These are phyloP conservation scores for Colletotrichum eremochloae DNA, from an alignment of 2,329 filamentous ascomycete species.

Conservation along the genomic window DNA sequence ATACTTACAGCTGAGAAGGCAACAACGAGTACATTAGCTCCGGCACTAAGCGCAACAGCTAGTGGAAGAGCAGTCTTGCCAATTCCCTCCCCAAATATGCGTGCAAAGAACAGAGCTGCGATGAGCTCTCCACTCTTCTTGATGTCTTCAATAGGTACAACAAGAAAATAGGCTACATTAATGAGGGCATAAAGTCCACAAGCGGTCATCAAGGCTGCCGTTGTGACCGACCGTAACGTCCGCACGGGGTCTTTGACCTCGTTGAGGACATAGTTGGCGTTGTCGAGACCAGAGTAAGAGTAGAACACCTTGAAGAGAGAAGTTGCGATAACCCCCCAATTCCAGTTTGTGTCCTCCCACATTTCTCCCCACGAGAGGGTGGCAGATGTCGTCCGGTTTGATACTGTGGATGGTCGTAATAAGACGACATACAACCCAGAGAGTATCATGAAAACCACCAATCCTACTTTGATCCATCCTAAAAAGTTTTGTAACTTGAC, in stretches of 20 bases:
- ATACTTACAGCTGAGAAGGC: slow-evolving; percentile 72
- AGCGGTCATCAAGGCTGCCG: slow-evolving; percentile 71
- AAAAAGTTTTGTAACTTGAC: slow-evolving; percentile 72
- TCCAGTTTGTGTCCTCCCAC: slow-evolving; percentile 77
- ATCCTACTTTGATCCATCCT: slow-evolving; percentile 73
- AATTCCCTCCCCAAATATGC: slow-evolving; percentile 70
- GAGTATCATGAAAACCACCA: slow-evolving; percentile 72
- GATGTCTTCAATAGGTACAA: slow-evolving; percentile 77
- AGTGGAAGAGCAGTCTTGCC: slow-evolving; percentile 72
- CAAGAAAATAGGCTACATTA: slow-evolving; percentile 73
- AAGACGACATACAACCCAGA: slow-evolving; percentile 72
- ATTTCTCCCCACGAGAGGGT: slow-evolving; percentile 63
- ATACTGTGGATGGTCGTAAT: slow-evolving; percentile 50
- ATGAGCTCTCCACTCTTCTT: slow-evolving; percentile 76
- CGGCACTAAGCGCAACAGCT: slow-evolving; percentile 75
- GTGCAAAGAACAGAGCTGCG: slow-evolving; percentile 76
- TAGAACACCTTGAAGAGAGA: slow-evolving; percentile 78
- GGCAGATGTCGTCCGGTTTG: background rate
- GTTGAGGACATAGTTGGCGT: slow-evolving; percentile 78
- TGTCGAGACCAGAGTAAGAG: slow-evolving; percentile 75
- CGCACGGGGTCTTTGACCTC: slow-evolving; percentile 77
- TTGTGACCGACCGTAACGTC: slow-evolving; percentile 73
- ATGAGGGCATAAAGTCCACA: slow-evolving; percentile 76
- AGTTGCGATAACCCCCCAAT: slow-evolving; percentile 75
- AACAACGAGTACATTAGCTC: slow-evolving; percentile 80